Percentiles rank a stretch among this genome's conserved stretches.
Evolutionary conservation across 192 early-diverging fungal species (phyloP).

Genomic region (Linnemannia hyalina): DNA sequence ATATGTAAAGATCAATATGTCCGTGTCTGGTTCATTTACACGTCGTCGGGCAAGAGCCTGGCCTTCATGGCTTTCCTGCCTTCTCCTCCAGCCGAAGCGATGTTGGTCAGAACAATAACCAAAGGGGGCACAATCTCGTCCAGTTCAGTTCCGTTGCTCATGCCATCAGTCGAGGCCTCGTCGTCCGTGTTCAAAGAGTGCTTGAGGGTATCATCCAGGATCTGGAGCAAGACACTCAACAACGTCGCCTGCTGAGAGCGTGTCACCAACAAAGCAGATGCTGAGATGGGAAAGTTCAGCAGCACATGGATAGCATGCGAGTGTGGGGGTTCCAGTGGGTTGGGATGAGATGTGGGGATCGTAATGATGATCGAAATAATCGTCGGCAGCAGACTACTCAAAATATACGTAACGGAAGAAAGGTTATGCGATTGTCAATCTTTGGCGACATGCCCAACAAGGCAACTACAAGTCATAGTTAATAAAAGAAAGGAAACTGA

Average conservation of each 20-base stretch:
- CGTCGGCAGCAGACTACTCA: slow-evolving; percentile 53
- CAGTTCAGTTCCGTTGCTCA: slow-evolving; percentile 54
- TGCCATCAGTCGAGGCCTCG: slow-evolving; percentile 55
- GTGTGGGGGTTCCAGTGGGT: slow-evolving; percentile 78
- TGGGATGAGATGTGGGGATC: slow-evolving; percentile 49
- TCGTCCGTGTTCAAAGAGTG: slow-evolving; percentile 58
- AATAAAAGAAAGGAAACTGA: not conserved
- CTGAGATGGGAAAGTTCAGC: slow-evolving; percentile 66
- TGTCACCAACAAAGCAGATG: slow-evolving; percentile 45
- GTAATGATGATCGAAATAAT: slow-evolving; percentile 59
- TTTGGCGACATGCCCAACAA: too few relatives aligned
- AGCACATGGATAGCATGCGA: slow-evolving; percentile 85
- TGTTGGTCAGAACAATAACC: slow-evolving; percentile 70
- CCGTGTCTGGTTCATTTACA: slow-evolving; percentile 60
- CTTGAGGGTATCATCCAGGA: slow-evolving; percentile 56
- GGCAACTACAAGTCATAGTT: not conserved
- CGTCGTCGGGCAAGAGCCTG: slow-evolving; percentile 73
- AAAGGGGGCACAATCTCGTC: slow-evolving; percentile 81
- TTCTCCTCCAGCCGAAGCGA: slow-evolving; percentile 65
- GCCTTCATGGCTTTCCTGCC: slow-evolving; percentile 58
- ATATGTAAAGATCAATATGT: not conserved
- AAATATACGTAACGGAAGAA: not conserved
- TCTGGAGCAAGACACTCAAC: slow-evolving; percentile 30
- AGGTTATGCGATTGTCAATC: not conserved
- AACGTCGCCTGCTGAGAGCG: slow-evolving; percentile 35